Conservation (phyloP, 371 early-diverging fungal species). For the Mortierella polycephala region DNA sequence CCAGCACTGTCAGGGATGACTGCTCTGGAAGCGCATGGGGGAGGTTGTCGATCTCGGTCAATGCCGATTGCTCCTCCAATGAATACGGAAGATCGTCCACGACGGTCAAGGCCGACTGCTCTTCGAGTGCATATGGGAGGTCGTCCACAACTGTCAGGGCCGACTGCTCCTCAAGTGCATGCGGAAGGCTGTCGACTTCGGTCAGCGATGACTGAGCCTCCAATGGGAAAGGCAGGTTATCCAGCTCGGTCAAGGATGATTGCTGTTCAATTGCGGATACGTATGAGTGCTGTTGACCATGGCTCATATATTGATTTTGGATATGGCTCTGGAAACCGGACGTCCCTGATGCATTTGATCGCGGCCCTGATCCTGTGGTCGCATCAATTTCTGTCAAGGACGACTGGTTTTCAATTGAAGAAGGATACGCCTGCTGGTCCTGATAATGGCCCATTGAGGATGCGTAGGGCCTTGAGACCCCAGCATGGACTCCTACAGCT, state of each 20-base stretch:
- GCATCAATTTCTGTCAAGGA: slow-evolving; percentile 40
- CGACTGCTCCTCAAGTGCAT: slow-evolving; percentile 20
- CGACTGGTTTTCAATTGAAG: slow-evolving; percentile 37
- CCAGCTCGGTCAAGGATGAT: slow-evolving; percentile 38
- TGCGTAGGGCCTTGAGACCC: slow-evolving; percentile 14
- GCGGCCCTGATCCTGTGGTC: slow-evolving; percentile 2
- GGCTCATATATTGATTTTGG: not conserved
- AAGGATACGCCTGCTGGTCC: slow-evolving; percentile 10
- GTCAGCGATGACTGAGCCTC: slow-evolving; percentile 33
- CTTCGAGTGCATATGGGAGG: slow-evolving; percentile 21
- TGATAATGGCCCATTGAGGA: not conserved
- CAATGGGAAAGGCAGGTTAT: slow-evolving; percentile 10
- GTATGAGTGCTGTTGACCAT: not conserved
- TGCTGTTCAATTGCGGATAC: slow-evolving; percentile 33
- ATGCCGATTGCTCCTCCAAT: slow-evolving; percentile 32
- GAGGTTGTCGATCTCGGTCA: slow-evolving; percentile 35
- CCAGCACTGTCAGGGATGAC: slow-evolving; percentile 29
- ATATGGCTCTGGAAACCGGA: not conserved
- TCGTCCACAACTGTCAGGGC: slow-evolving; percentile 22
- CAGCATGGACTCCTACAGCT: slow-evolving; percentile 6
- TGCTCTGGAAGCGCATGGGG: slow-evolving; percentile 35
- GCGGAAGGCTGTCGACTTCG: slow-evolving; percentile 24
- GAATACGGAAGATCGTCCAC: slow-evolving; percentile 21
- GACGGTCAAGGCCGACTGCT: slow-evolving; percentile 30
- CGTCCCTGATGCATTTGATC: no score